phyloP scores from a whole-genome alignment of 306 rosid genomes.

The Dryas drummondii region DNA sequence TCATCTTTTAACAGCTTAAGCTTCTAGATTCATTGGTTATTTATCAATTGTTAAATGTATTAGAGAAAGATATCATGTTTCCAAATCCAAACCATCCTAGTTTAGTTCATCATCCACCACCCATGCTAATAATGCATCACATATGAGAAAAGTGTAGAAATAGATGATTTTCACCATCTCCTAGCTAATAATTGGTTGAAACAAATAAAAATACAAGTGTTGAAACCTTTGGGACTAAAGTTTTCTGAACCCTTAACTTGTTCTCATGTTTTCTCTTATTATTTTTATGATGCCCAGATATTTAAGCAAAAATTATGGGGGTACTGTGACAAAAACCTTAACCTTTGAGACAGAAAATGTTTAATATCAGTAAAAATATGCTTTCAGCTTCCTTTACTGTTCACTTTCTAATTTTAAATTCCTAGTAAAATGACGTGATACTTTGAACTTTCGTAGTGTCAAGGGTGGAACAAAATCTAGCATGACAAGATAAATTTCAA shows the following conservation, averaged over 20 bases:
- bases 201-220: background rate
- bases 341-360: background rate
- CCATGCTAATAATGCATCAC: background rate
- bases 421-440: background rate
- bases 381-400: background rate
- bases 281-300: background rate
- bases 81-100: background rate
- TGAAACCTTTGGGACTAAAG: background rate
- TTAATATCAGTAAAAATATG: background rate
- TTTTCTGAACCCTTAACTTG: background rate
- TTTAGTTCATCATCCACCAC: background rate
- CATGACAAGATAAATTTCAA: background rate
- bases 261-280: background rate
- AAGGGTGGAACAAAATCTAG: background rate
- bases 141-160: background rate
- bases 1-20: background rate
- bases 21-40: background rate
- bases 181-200: background rate
- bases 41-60: background rate
- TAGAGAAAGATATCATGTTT: constrained; percentile 1
- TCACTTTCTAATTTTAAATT: background rate
- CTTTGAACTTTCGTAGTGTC: background rate
- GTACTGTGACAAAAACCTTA: background rate
- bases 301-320: background rate
- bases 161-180: background rate